Evolutionary conservation across 345 rosid genomes (phyloP), one percentile per base, ranked within the genome.

Genomic region (Noccaea caerulescens): DNA sequence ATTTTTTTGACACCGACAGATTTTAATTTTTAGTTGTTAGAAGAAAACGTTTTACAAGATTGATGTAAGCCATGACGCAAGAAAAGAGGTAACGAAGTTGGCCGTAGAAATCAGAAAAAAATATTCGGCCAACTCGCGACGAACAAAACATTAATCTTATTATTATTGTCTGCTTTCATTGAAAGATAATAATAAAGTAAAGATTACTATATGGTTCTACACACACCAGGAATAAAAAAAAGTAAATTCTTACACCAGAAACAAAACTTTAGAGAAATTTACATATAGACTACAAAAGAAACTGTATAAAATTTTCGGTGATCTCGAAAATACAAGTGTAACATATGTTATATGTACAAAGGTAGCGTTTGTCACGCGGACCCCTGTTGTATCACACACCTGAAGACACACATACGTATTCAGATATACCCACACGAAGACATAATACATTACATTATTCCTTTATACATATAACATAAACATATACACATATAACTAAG

Each of bases 361-460:
- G 7, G 68, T n/a, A 42, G 61, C 64, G 1, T 33, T 16, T 18
- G 51, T 56, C 52, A 64, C 77, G 77, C 46, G 71, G 33, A 64
- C 9, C 65, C 11, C 14, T 8, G 8, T 5, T 30, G 64, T 44
- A 7, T 72, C 25, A 4, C 27, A 72, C 58, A 72, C 51, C 71
- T 56, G 55, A 49, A 41, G 55, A 56, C 1, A 64, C 32, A 56
- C 34, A 47, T 73, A 47, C 66, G 37, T 57, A 73, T 46, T 10
- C 52, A 20, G 23, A 20, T 20, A 20, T 20, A 20, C 23, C 23
- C 23, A 20, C 23, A 20, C 23, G 23, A 20, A 20, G 23, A 20
- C 23, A 20, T 20, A 20, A 1, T 20, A 20, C 23, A 20, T 20
- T 20, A 20, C 23, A 20, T 20, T 20, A 20, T 20, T 20, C 23